These are phyloP conservation scores for Colletotrichum aenigma DNA, from an alignment of 2,329 filamentous ascomycete species.

Conservation along the genomic window DNA sequence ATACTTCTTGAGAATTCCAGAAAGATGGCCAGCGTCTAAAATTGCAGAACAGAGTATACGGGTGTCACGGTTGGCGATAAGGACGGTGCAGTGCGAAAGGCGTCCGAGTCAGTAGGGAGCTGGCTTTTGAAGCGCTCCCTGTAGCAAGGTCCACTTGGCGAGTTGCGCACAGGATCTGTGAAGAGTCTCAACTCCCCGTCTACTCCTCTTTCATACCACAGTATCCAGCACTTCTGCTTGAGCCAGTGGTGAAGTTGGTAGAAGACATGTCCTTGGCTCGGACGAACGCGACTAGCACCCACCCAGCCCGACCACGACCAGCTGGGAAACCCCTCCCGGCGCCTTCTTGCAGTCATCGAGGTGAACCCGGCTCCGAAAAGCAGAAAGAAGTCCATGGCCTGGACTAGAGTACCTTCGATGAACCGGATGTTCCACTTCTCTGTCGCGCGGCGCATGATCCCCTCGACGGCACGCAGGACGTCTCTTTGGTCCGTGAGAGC, in stretches of 20 bases:
- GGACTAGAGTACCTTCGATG: background rate
- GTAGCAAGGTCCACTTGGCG: background rate
- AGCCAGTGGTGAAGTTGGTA: background rate
- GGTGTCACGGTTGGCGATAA: background rate
- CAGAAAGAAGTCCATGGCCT: background rate
- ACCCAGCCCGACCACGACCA: background rate
- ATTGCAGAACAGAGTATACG: background rate
- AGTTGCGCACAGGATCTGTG: background rate
- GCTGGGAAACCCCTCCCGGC: background rate
- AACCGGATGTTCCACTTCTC: background rate
- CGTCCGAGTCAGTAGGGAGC: background rate
- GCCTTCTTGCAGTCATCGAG: background rate
- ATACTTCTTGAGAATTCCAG: background rate
- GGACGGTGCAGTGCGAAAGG: background rate
- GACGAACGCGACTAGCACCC: background rate
- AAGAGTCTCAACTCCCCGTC: background rate
- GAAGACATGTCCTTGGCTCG: background rate
- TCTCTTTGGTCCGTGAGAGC: background rate
- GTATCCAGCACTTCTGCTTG: background rate
- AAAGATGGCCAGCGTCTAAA: background rate
- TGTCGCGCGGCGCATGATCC: background rate
- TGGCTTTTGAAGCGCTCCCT: background rate
- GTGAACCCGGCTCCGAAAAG: background rate
- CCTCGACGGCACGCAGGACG: background rate
- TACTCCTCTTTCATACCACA: background rate